These are phyloP conservation scores for Torulaspora microellipsoides DNA, from an alignment of 805 yeast genomes.

Conservation along the genomic window DNA sequence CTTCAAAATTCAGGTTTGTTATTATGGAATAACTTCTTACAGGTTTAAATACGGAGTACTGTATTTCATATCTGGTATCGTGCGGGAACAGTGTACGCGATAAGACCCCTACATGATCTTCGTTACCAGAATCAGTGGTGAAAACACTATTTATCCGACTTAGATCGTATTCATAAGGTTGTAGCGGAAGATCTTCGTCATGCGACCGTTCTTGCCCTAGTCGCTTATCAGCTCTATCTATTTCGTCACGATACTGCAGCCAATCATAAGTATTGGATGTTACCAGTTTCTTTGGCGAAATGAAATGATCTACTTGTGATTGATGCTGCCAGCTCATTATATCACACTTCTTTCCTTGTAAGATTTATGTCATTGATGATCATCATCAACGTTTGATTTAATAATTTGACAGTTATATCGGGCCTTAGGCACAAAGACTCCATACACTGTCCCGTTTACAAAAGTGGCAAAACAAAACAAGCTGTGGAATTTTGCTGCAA, in stretches of 20 bases:
- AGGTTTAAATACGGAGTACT: slow-evolving; percentile 52
- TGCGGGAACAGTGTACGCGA: slow-evolving; percentile 1
- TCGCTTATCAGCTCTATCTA: slow-evolving; percentile 4
- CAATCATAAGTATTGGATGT: slow-evolving; percentile 23
- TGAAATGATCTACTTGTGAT: slow-evolving; percentile 10
- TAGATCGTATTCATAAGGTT: not conserved
- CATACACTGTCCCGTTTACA: no score
- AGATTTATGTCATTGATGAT: not conserved
- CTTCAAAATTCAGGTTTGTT: slow-evolving; percentile 12
- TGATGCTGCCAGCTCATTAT: slow-evolving; percentile 1
- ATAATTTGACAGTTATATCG: no score
- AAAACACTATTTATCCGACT: slow-evolving; percentile 3
- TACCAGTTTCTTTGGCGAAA: slow-evolving; percentile 11
- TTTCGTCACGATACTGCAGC: slow-evolving; percentile 19
- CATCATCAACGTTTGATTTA: not conserved
- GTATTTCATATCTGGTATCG: slow-evolving; percentile 40
- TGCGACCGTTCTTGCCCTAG: slow-evolving; percentile 1
- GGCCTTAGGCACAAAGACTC: no score
- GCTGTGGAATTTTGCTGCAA: no score
- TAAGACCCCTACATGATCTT: slow-evolving; percentile 4
- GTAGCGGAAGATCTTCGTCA: not conserved
- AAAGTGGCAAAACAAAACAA: no score
- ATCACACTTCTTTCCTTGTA: not conserved
- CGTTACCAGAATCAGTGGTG: slow-evolving; percentile 1
- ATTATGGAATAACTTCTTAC: slow-evolving; percentile 23